Evolutionary conservation across 2,329 filamentous ascomycete species (phyloP).

Genomic region (Penicillium rolfsii): DNA sequence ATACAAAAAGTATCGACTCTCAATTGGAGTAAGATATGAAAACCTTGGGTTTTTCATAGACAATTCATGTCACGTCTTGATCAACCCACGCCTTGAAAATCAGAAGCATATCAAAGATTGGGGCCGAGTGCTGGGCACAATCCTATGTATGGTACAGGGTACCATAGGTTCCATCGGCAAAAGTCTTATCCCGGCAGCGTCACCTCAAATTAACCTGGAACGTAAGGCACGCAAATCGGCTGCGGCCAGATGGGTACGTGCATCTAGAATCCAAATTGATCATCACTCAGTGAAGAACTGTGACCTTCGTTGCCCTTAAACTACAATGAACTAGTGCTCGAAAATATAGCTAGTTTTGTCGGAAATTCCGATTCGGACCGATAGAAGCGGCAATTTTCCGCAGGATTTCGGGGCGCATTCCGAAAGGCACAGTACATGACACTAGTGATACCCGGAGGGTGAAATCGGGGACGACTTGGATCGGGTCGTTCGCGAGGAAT

Average conservation of each 20-base stretch:
- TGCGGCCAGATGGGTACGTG: not conserved
- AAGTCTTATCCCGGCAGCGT: constrained; percentile 1
- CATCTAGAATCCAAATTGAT: not conserved
- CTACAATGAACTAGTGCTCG: too few species aligned
- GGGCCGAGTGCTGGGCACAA: not conserved
- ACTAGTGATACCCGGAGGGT: not conserved
- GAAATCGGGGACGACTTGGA: not conserved
- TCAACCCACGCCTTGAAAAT: not conserved
- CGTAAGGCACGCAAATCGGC: not conserved
- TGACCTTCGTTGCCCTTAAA: too few species aligned
- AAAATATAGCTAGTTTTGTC: not conserved
- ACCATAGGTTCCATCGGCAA: not conserved
- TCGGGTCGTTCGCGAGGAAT: not conserved
- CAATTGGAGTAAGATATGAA: too few species aligned
- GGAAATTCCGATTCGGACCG: not conserved
- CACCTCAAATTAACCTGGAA: not conserved
- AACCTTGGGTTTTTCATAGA: too few species aligned
- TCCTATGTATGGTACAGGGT: too few species aligned
- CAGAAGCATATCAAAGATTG: not conserved
- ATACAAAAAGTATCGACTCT: too few species aligned
- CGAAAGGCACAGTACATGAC: not conserved
- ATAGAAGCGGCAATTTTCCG: not conserved
- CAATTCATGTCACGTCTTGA: not conserved
- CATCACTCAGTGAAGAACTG: too few species aligned
- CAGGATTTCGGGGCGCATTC: not conserved